A percentile compares a stretch with the other conserved stretches of the same genome.
Evolutionary conservation across 257 asterid species (phyloP).

Genomic region (Nicotiana benthamiana): DNA sequence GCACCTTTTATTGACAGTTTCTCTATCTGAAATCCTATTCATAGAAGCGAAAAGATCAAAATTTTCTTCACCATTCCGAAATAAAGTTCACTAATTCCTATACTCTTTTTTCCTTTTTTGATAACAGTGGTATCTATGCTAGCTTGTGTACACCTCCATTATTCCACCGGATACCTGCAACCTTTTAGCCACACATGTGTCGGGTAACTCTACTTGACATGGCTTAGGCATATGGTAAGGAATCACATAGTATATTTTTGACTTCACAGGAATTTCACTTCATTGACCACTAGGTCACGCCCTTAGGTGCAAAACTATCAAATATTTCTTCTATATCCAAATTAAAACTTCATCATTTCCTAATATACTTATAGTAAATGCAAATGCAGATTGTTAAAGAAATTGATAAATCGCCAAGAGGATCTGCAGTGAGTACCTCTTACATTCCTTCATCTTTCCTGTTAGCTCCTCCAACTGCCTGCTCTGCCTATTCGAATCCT

Average conservation of each 20-base stretch:
- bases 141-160: too few relatives aligned
- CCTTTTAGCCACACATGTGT: too few relatives aligned
- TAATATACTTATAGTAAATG: background rate
- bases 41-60: background rate
- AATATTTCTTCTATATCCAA: background rate
- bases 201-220: too few relatives aligned
- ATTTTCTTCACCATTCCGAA: background rate
- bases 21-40: background rate
- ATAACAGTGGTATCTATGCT: too few relatives aligned
- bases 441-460: conserved; percentile 93
- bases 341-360: background rate
- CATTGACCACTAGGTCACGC: too few relatives aligned
- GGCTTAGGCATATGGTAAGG: too few relatives aligned
- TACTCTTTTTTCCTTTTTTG: too few relatives aligned
- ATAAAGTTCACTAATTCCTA: too few relatives aligned
- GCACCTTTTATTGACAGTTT: background rate
- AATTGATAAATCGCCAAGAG: background rate
- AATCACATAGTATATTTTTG: too few relatives aligned
- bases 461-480: conserved; percentile 97
- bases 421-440: conserved; percentile 46
- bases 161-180: too few relatives aligned
- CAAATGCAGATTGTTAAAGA: background rate
- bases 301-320: background rate
- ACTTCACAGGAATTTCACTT: too few relatives aligned
- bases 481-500: conserved; percentile 84